Evolutionary conservation across 495 filamentous ascomycete genomes (phyloP), one percentile per base, ranked within the genome.

Genomic region (Tuber microsphaerosporum): DNA sequence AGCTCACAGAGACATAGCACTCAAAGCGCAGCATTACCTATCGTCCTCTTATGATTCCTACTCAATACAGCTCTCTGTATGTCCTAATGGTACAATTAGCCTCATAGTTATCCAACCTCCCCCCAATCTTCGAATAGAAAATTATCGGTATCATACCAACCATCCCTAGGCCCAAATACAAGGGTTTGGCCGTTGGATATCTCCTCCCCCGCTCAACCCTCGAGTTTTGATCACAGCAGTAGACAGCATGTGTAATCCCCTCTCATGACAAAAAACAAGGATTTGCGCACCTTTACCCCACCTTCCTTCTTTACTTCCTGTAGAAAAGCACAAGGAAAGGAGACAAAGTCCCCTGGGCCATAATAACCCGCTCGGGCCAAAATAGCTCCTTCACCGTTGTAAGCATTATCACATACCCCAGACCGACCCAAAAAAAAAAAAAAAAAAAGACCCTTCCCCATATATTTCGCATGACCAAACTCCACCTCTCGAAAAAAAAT

Each of bases 11-110:
- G n/a, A 61, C 12, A 61, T 12, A 10, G 10, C n/a, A 14, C n/a
- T 31, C n/a, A 61, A 61, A 31, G 3, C 12, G 10, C 51, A 61
- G 12, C 51, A 61, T 31, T 2, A 5, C 1, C 51, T 31, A 26
- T 31, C n/a, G 10, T 14, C n/a, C n/a, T 1, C 19, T 61, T 5
- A 7, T 31, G 9, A 31, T 16, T 8, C 9, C 51, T 26, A 31
- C 6, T 6, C 4, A n/a, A 0, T 8, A 22, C 20, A n/a, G 2
- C 6, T 7, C n/a, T 19, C 22, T 0, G 3, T 10, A n/a, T 8
- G 1, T 20, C 20, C 20, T n/a, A 10, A 45, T 45, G 0, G 44
- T 10, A 10, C 44, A 45, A 45, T 16, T 45, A 2, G 16, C 44
- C 14, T 45, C 41, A 37, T 42, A 42, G 44, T 45, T 45, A 45